Evolutionary conservation across 2,329 filamentous ascomycete species (phyloP).

Genomic region (Leptodontidium sp.): DNA sequence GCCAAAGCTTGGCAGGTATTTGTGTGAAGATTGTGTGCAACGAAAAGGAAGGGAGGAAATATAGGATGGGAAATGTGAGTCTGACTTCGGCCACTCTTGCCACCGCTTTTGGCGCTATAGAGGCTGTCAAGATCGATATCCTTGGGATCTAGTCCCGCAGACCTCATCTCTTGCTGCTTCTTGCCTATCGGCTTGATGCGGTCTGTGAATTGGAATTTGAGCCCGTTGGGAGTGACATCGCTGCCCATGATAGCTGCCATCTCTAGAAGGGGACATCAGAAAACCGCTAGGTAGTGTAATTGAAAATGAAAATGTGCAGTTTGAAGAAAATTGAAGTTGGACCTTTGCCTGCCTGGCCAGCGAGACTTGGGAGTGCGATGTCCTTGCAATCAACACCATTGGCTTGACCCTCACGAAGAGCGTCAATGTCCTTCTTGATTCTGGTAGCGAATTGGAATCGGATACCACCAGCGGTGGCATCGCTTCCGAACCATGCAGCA

Average conservation of each 20-base stretch:
- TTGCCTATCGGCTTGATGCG: slow-evolving; percentile 60
- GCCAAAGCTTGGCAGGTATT: slow-evolving; percentile 11
- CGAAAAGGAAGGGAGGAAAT: slow-evolving; percentile 14
- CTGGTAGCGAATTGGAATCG: slow-evolving; percentile 40
- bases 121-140: slow-evolving; percentile 35
- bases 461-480: slow-evolving; percentile 59
- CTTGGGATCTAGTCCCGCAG: slow-evolving; percentile 55
- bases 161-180: slow-evolving; percentile 54
- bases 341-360: not conserved
- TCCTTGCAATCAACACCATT: slow-evolving; percentile 45
- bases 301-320: slow-evolving; percentile 16
- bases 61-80: slow-evolving; percentile 1
- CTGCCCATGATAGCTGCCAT: slow-evolving; percentile 40
- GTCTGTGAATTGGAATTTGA: slow-evolving; percentile 38
- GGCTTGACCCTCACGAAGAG: slow-evolving; percentile 45
- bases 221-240: slow-evolving; percentile 36
- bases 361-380: slow-evolving; percentile 23
- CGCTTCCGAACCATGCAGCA: slow-evolving; percentile 45
- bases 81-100: slow-evolving; percentile 25
- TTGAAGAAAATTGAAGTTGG: slow-evolving; percentile 16
- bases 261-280: slow-evolving; percentile 25
- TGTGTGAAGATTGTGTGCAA: slow-evolving; percentile 2
- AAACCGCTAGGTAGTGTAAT: slow-evolving; percentile 16
- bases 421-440: slow-evolving; percentile 48
- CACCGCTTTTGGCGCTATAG: slow-evolving; percentile 27